Base-by-base conservation (phyloP, 1,284 basidiomycete species). In the Heterobasidion parviporum region DNA sequence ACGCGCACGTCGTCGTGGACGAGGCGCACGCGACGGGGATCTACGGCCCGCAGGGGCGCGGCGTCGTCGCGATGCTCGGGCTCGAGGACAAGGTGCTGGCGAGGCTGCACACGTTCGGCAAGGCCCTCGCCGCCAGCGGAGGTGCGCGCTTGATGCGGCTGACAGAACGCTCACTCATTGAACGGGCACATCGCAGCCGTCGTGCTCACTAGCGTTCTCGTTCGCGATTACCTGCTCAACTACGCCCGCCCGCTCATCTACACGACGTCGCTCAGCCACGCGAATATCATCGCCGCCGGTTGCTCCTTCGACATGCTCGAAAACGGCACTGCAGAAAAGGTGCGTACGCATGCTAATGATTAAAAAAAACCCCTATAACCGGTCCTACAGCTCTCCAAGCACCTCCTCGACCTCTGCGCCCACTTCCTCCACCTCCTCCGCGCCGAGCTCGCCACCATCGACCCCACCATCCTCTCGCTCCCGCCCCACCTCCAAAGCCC, bases 161-260 rank as follows among this genome's bases (percentile, higher is more conserved):
- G n/a, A n/a, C n/a, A n/a, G n/a, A n/a, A n/a, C n/a, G n/a, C n/a
- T n/a, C n/a, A n/a, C n/a, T n/a, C n/a, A n/a, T n/a, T n/a, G n/a
- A n/a, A n/a, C n/a, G n/a, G n/a, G n/a, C n/a, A n/a, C n/a, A n/a
- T n/a, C n/a, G n/a, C n/a, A 94, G 95, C 94, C 45, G 87, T 92
- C 2, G 70, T 98, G 4, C 73, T 97, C 26, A 87, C 85, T 44
- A 85, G 78, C 15, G 75, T 79, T 2, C 74, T 92, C 1, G 79
- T 94, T 35, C 82, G 88, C 7, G 82, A 89, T 58, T 98, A 94
- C 70, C 74, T 98, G 18, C 75, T 97, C 66, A 98, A 98, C 68
- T 98, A 97, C 71, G 94, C 94, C 0, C 79, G 95, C 35, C 85
- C 94, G 5, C 75, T 98, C 52, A 92, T 96, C 55, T 97, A 92